phyloP scores from a whole-genome alignment of 345 rosid species.

The Salix suchowensis region DNA sequence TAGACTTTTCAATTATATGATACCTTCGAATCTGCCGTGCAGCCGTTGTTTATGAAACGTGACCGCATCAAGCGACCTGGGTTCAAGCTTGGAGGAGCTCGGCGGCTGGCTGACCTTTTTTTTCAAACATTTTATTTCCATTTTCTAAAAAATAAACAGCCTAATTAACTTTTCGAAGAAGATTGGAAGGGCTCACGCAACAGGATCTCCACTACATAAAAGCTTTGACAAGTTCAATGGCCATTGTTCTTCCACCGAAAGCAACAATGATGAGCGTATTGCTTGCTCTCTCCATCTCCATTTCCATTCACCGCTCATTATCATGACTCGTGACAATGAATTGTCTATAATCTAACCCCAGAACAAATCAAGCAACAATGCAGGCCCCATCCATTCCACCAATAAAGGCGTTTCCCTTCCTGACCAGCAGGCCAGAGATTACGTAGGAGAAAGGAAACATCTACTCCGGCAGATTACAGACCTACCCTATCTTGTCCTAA shows the following conservation, averaged over 20 bases:
- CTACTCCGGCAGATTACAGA: background rate
- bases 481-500: background rate
- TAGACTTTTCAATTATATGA: no score
- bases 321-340: background rate
- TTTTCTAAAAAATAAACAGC: no score
- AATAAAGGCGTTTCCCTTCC: background rate
- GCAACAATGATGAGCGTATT: background rate
- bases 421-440: background rate
- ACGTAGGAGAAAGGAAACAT: background rate
- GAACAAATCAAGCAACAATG: background rate
- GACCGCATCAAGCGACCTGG: no score
- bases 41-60: no score
- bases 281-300: background rate
- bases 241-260: constrained; percentile 1
- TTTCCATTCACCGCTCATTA: background rate
- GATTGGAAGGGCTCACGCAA: background rate
- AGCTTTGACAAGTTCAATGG: background rate
- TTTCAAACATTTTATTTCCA: no score
- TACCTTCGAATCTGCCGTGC: no score
- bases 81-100: no score
- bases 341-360: background rate
- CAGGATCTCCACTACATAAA: background rate
- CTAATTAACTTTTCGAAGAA: no score
- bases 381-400: background rate
- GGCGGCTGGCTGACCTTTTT: no score